Percentiles rank a stretch among this genome's conserved stretches.
phyloP scores from a whole-genome alignment of 2,329 filamentous ascomycete genomes.

The Alternaria triticimaculans region DNA sequence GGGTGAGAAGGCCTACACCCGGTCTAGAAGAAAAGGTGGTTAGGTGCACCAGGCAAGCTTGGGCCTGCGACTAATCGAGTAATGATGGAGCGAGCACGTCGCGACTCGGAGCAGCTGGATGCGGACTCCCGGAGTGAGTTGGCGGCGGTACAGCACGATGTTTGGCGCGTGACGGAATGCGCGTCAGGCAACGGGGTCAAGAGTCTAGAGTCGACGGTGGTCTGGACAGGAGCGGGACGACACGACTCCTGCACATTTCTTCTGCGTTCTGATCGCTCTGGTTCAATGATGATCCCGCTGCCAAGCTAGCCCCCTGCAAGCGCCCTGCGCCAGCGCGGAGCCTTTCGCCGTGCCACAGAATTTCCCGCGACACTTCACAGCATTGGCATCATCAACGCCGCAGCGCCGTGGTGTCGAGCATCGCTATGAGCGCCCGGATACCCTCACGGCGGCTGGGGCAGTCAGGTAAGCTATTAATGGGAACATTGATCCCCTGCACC shows the following conservation, averaged over 20 bases:
- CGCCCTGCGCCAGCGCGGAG: not conserved
- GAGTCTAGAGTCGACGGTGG: not conserved
- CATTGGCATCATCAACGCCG: conserved; percentile 23
- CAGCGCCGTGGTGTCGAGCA: conserved; percentile 33
- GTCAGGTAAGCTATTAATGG: conserved; percentile 59
- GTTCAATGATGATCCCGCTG: conserved; percentile 21
- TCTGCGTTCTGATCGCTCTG: conserved; percentile 17
- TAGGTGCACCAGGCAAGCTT: conserved; percentile 28
- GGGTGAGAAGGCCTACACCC: conserved; percentile 12
- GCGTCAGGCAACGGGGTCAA: conserved; percentile 2
- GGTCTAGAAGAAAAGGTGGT: conserved; percentile 33
- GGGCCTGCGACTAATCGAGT: conserved; percentile 31
- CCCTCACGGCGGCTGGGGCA: conserved; percentile 67
- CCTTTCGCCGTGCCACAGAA: conserved; percentile 21
- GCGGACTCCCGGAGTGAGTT: not conserved
- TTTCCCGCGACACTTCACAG: conserved; percentile 18
- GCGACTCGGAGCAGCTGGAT: conserved; percentile 14
- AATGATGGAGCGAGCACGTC: conserved; percentile 27
- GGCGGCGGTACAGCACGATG: not conserved
- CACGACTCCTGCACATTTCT: conserved; percentile 16
- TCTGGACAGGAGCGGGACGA: conserved; percentile 7
- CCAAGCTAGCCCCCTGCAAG: conserved; percentile 17
- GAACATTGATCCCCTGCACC: not conserved
- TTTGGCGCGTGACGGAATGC: not conserved
- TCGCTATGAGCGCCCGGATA: conserved; percentile 69